Base-by-base conservation (phyloP, 116 monocot genomes). In the Phalaenopsis hybrid region DNA sequence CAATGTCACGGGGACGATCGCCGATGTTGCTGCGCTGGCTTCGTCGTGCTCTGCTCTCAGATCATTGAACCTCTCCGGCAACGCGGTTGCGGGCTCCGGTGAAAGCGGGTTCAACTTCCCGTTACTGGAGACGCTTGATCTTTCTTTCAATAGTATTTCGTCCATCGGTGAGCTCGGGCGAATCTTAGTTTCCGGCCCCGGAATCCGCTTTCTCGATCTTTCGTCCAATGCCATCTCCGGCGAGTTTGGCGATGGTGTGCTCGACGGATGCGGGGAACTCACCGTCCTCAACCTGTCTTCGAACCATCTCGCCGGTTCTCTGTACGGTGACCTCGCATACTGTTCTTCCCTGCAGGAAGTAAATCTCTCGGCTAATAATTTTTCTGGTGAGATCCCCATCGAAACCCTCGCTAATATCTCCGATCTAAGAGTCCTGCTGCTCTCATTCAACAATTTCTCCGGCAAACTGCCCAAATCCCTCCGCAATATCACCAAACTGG, bases 291-390 rank as follows among this genome's bases (percentile, higher is more conserved):
- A 91, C 81, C 80, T 93, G 45, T 89, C 91, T 17, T 86, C 78
- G 70, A 94, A 94, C 85, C 88, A 87, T 78, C 84, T 94, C 81
- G 69, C 80, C 12, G 91, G 91, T 5, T 11, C 17, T 15, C 10
- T 93, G 15, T 91, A 91, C 11, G 6, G 51, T 31, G 88, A 84
- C 51, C 69, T 91, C 50, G 58, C 88, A 5, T 65, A 74, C 25
- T 94, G 94, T 82, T 44, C 80, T 13, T 76, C 81, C 5, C 82
- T 96, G 11, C 74, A 75, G 5, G 57, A 74, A 16, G 46, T 94
- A 41, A 89, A 88, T 61, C 84, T 92, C 49, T 89, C 92, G 74
- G 89, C 83, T 85, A 97, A 97, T 83, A 91, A 91, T 83, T 90
- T 97, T 83, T 92, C 97, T 49, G 94, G 97, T 23, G 49, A 79